Evolutionary conservation across 192 early-diverging fungal species (phyloP), one percentile per base, ranked within the genome.

Genomic region (Podila clonocystis): DNA sequence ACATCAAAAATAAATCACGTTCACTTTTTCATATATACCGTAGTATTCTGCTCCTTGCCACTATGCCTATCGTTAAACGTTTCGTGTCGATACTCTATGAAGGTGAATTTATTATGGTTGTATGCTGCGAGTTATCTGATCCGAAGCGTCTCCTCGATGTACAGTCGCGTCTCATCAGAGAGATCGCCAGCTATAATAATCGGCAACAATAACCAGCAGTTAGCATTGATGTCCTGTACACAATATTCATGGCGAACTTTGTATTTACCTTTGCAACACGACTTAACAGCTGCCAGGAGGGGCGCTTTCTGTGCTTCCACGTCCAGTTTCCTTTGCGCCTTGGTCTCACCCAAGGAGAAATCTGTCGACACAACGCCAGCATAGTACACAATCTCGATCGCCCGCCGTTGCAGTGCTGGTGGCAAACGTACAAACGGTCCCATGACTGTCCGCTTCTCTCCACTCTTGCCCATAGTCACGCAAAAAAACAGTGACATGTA

Each of bases 341-440:
- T 60, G 2, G 15, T 22, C n/a, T 62, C 72, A 9, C 17, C 63
- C 11, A 50, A 26, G 1, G 50, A 19, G 4, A 12, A 45, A 4
- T 67, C 65, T 22, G 52, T 8, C 7, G 65, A 22, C 5, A 59
- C 41, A 15, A 67, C 71, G 0, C 71, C 77, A 0, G 71, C 63
- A 68, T 85, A 88, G 59, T 69, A 76, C 11, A 88, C 80, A 70
- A 86, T 85, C 73, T 88, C 85, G 62, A 88, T 62, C 22, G 85
- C 87, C 9, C 82, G 67, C 41, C 74, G 74, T 67, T 88, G 87
- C 12, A 85, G 68, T 24, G 69, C 73, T n/a, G 62, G 57, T 2
- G 87, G 84, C 29, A 88, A 31, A 1, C 62, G 65, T 3, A 83
- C 69, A 67, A 86, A 86, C 0, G 87, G 87, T 33, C 87, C 87